Evolutionary conservation across 2,329 filamentous ascomycete genomes (phyloP).

Genomic region (Sphaerulina musiva): DNA sequence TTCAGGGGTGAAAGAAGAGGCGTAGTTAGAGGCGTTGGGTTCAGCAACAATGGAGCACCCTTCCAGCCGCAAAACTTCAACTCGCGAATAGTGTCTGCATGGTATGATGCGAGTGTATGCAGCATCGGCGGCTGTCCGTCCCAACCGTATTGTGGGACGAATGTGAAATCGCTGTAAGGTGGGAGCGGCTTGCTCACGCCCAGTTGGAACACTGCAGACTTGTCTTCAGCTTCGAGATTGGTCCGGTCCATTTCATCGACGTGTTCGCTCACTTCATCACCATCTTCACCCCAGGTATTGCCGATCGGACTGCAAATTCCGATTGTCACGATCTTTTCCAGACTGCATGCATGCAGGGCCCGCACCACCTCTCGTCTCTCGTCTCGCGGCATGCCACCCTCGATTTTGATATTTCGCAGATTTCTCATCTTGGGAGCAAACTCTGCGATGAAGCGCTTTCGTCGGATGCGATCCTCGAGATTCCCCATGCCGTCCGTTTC

Average conservation of each 20-base stretch:
- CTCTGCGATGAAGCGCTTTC: conserved; percentile 37
- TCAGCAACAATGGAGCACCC: conserved; percentile 38
- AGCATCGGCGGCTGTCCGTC: conserved; percentile 36
- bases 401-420: conserved; percentile 42
- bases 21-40: conserved; percentile 35
- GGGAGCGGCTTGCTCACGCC: conserved; percentile 19
- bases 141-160: conserved; percentile 39
- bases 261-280: conserved; percentile 27
- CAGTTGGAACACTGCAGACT: conserved; percentile 24
- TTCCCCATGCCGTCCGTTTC: not conserved
- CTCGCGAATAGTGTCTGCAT: conserved; percentile 38
- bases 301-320: conserved; percentile 40
- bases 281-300: conserved; percentile 41
- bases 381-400: conserved; percentile 43
- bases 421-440: conserved; percentile 40
- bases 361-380: conserved; percentile 43
- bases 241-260: conserved; percentile 20
- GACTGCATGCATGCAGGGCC: conserved; percentile 37
- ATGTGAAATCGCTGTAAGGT: conserved; percentile 26
- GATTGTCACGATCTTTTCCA: conserved; percentile 44
- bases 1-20: conserved; percentile 37
- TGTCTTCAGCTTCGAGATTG: conserved; percentile 32
- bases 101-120: conserved; percentile 38
- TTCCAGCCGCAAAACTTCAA: conserved; percentile 46
- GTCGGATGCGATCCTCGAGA: conserved; percentile 13